These are phyloP conservation scores for Beauveria sp. DNA, from an alignment of 2,329 filamentous ascomycete species.

Conservation along the genomic window DNA sequence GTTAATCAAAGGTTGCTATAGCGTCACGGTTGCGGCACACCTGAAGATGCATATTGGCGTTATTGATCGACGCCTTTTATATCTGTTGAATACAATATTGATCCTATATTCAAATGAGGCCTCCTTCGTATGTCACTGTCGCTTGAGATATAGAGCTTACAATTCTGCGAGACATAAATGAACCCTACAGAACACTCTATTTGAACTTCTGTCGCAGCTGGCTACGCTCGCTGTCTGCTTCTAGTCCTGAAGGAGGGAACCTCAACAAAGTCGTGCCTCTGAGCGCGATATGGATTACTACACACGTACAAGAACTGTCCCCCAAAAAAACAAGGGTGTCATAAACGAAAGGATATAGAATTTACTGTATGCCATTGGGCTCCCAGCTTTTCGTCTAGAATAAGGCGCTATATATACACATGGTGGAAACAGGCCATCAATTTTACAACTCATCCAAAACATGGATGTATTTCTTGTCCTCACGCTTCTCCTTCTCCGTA, in stretches of 20 bases:
- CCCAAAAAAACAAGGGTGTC: not conserved
- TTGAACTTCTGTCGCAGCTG: no score
- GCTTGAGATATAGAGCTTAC: no score
- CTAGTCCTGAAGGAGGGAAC: no score
- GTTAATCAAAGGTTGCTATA: not conserved
- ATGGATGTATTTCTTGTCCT: slow-evolving; percentile 96
- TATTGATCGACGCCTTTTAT: not conserved
- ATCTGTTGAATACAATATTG: not conserved
- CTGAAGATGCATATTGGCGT: not conserved
- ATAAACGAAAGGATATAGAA: not conserved
- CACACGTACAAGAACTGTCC: no score
- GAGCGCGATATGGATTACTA: no score
- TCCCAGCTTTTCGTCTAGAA: not conserved
- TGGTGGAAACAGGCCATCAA: slow-evolving; percentile 9
- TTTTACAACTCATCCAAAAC: slow-evolving; percentile 77
- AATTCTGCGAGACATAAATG: no score
- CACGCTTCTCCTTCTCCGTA: slow-evolving; percentile 86
- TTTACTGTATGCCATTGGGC: not conserved
- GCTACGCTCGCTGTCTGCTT: no score
- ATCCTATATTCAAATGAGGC: not conserved
- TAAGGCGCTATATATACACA: slow-evolving; percentile 5
- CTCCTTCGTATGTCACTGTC: not conserved
- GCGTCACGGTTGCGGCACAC: not conserved
- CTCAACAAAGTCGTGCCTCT: no score
- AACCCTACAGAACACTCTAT: no score